Conservation (phyloP, 805 yeast species). For the Kuraishia piskuri region DNA sequence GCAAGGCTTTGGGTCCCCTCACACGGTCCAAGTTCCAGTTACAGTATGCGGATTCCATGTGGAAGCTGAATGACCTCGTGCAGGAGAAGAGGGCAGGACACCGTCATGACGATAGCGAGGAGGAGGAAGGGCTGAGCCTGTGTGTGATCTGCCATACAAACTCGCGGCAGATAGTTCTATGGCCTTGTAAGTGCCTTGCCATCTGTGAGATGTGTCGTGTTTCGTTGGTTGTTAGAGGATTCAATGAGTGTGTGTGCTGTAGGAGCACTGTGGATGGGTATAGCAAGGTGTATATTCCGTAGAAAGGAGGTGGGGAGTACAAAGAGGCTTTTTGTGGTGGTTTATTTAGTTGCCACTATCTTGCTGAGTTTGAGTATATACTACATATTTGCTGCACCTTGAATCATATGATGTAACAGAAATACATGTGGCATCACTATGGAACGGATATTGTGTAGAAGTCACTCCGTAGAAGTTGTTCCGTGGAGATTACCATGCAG, state of each 20-base stretch:
- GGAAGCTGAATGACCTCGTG: conserved; percentile 19
- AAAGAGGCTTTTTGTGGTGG: too few relatives aligned
- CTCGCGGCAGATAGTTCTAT: conserved; percentile 67
- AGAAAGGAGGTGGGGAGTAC: too few relatives aligned
- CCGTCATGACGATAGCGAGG: conserved; percentile 15
- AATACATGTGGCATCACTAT: too few relatives aligned
- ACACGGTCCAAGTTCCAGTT: conserved; percentile 21
- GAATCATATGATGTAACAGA: too few relatives aligned
- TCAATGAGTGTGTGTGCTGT: conserved; percentile 80
- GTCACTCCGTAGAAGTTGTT: too few relatives aligned
- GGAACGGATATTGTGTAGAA: too few relatives aligned
- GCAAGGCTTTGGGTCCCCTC: conserved; percentile 1
- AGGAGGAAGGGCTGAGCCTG: conserved; percentile 27
- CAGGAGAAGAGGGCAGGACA: conserved; percentile 10
- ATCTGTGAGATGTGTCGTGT: conserved; percentile 79
- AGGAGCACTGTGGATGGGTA: conserved; percentile 64
- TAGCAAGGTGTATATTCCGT: conserved; percentile 52
- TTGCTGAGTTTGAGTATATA: too few relatives aligned
- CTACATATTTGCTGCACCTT: too few relatives aligned
- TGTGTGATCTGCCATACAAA: conserved; percentile 81
- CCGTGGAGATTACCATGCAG: too few relatives aligned
- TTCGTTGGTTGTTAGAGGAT: conserved; percentile 62
- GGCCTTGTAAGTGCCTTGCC: conserved; percentile 93
- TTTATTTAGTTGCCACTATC: too few relatives aligned
- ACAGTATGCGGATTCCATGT: conserved; percentile 12